A percentile compares a stretch with the other conserved stretches of the same genome.
Conservation (phyloP, 257 asterid species). For the Solanum gandarillasii region DNA sequence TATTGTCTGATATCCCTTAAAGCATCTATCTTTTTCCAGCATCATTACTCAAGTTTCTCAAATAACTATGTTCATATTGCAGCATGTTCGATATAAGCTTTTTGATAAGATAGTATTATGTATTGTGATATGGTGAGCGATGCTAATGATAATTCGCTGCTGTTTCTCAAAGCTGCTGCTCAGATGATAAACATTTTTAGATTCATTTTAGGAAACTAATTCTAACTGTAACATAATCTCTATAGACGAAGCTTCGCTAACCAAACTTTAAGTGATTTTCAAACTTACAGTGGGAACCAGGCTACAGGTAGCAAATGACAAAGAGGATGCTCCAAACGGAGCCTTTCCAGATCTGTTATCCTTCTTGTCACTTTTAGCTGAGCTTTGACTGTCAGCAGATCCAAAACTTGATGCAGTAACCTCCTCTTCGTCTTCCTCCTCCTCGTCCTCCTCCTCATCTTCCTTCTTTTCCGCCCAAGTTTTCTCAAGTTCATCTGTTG, state of each 20-base stretch:
- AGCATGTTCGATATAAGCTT: not conserved
- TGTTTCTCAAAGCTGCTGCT: not conserved
- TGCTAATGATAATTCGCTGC: not conserved
- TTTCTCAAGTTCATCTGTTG: constrained; percentile 17
- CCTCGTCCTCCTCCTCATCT: constrained; percentile 40
- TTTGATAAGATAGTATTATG: not conserved
- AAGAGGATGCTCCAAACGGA: constrained; percentile 76
- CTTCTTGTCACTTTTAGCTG: constrained; percentile 24
- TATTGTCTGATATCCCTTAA: not conserved
- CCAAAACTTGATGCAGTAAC: constrained; percentile 78
- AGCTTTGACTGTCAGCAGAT: constrained; percentile 32
- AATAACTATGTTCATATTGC: not conserved
- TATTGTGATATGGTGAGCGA: not conserved
- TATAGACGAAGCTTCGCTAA: not conserved
- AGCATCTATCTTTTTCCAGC: not conserved
- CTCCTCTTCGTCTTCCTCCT: constrained; percentile 31
- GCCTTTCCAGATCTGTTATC: constrained; percentile 47
- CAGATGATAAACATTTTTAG: not conserved
- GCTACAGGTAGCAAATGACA: constrained; percentile 40
- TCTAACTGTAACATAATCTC: not conserved
- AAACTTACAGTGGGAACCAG: constrained; percentile 47
- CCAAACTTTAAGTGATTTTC: not conserved
- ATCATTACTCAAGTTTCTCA: not conserved
- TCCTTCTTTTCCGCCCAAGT: constrained; percentile 28
- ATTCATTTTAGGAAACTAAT: not conserved